These are phyloP conservation scores for Celoporthe dispersa DNA, from an alignment of 2,329 filamentous ascomycete genomes.

Conservation along the genomic window DNA sequence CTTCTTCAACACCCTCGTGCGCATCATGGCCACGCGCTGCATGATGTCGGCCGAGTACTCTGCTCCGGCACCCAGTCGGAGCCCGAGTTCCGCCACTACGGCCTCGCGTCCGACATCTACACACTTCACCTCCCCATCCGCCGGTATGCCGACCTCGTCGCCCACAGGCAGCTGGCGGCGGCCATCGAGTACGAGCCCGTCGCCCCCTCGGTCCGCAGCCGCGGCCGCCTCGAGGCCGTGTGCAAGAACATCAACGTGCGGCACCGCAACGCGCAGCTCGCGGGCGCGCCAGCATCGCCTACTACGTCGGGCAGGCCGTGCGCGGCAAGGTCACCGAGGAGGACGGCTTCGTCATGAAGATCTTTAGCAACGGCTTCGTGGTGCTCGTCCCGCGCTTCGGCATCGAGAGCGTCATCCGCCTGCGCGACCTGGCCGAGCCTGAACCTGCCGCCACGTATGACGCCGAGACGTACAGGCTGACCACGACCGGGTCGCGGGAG, in stretches of 20 bases:
- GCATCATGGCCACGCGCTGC: slow-evolving; percentile 96
- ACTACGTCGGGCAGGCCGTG: slow-evolving; percentile 96
- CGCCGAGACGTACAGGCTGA: slow-evolving; percentile 80
- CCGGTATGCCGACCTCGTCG: slow-evolving; percentile 94
- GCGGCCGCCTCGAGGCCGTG: slow-evolving; percentile 85
- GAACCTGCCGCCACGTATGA: slow-evolving; percentile 85
- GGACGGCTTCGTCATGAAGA: slow-evolving; percentile 94
- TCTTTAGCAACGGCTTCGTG: slow-evolving; percentile 97
- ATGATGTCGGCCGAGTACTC: slow-evolving; percentile 99
- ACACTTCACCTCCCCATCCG: slow-evolving; percentile 98
- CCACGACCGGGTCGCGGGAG: slow-evolving; percentile 58
- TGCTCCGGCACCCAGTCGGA: slow-evolving; percentile 91
- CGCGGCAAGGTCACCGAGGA: slow-evolving; percentile 78
- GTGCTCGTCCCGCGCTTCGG: slow-evolving; percentile 96
- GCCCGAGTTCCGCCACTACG: slow-evolving; percentile 95
- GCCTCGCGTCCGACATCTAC: slow-evolving; percentile 94
- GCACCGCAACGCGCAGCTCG: slow-evolving; percentile 95
- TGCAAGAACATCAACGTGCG: slow-evolving; percentile 99
- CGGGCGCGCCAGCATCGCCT: slow-evolving; percentile 94
- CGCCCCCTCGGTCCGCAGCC: slow-evolving; percentile 79
- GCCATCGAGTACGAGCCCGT: slow-evolving; percentile 91
- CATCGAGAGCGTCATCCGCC: slow-evolving; percentile 87
- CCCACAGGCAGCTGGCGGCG: slow-evolving; percentile 91
- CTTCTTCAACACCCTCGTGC: slow-evolving; percentile 98
- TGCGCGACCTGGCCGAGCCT: slow-evolving; percentile 78